Conservation (phyloP, 2,329 filamentous ascomycete species). For the Alternaria infectoria region DNA sequence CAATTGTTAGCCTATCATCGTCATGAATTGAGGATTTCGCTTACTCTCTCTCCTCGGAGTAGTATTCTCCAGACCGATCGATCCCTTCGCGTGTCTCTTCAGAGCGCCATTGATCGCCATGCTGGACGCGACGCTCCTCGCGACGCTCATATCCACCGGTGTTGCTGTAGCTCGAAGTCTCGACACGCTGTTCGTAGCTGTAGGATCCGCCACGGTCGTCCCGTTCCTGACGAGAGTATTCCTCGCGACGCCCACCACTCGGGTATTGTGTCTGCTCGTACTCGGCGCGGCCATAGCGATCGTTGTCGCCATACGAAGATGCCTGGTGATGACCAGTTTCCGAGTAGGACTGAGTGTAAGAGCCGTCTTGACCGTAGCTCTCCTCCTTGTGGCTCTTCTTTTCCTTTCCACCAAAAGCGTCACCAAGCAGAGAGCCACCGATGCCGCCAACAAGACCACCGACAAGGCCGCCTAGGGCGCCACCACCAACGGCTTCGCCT, state of each 20-base stretch:
- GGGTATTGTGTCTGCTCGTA: conserved; percentile 65
- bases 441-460: conserved; percentile 68
- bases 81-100: conserved; percentile 47
- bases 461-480: conserved; percentile 72
- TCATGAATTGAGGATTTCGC: conserved; percentile 5
- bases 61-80: conserved; percentile 48
- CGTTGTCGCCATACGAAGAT: conserved; percentile 43
- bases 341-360: conserved; percentile 65
- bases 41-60: conserved; percentile 51
- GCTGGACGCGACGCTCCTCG: conserved; percentile 61
- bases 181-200: conserved; percentile 65
- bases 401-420: conserved; percentile 61
- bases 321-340: conserved; percentile 64
- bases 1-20: conserved; percentile 13
- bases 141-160: conserved; percentile 66
- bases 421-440: conserved; percentile 68
- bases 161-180: conserved; percentile 56
- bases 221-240: conserved; percentile 67
- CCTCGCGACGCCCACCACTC: conserved; percentile 63
- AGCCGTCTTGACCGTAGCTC: conserved; percentile 64
- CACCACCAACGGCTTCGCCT: conserved; percentile 67
- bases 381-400: conserved; percentile 62
- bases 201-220: conserved; percentile 55
- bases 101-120: conserved; percentile 49
- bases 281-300: conserved; percentile 67